Evolutionary conservation across 352 stramenopile species (phyloP), one percentile per base, ranked within the genome.

Genomic region (Pythium rishiriense): DNA sequence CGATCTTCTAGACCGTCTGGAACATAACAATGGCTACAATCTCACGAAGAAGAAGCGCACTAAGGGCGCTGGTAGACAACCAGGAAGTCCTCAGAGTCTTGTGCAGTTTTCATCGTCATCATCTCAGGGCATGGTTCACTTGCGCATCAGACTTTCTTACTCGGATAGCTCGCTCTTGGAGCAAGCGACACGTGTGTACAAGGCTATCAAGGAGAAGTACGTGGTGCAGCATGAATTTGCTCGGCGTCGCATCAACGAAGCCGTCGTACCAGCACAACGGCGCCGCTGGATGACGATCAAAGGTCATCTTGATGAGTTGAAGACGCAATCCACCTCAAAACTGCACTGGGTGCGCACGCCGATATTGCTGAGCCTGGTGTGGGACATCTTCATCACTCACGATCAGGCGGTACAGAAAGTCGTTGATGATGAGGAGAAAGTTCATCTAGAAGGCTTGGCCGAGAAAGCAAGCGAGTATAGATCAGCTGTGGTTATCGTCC

Each of bases 301-400:
- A 50, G 67, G 68, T 0, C 81, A 89, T 29, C 39, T 92, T 3
- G 79, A 90, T 19, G 74, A 86, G 28, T 64, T 92, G 2, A 73
- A 71, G 33, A 56, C 35, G 4, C 81, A 90, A 35, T 57, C 75
- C 0, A 65, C 35, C 6, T 56, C 68, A 8, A 92, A 87, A 47
- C 53, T 92, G 24, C 79, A 92, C 39, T 92, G 81, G 83, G 72
- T 83, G 25, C 73, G 72, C 14, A 90, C 83, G 0, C 83, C 83
- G 8, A 64, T 87, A 25, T 53, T 92, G 11, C 63, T 92, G 10
- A 87, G 69, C 37, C 70, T 88, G 4, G 78, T 92, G 8, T 89
- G 83, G 79, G 83, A 92, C 45, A 88, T 90, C 62, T 92, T 92
- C 54, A 33, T 72, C 5, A 51, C 78, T 3, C 67, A 73, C 11